Percentiles rank a stretch among this genome's conserved stretches.
These are phyloP conservation scores for Scutellaria minor DNA, from an alignment of 257 asterid genomes.

Conservation along the genomic window DNA sequence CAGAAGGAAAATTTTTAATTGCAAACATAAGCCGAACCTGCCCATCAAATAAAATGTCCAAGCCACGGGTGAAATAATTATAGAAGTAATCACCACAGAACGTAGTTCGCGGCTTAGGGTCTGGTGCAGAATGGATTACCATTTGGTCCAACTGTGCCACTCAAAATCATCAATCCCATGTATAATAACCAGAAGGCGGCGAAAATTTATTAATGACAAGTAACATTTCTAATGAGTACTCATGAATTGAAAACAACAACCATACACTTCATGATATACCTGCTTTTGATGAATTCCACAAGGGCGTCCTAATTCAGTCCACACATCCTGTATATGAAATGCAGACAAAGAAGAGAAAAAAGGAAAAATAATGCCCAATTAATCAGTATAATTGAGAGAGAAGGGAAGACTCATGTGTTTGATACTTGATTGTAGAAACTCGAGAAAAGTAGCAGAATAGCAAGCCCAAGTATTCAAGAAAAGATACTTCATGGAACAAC, in stretches of 20 bases:
- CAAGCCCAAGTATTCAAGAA: slow-evolving; percentile 4
- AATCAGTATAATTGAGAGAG: slow-evolving; percentile 2
- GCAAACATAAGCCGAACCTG: slow-evolving; percentile 51
- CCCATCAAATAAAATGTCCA: slow-evolving; percentile 82
- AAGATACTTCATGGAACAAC: background rate
- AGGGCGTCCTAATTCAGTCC: slow-evolving; percentile 91
- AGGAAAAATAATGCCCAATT: slow-evolving; percentile 11
- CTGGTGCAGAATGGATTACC: slow-evolving; percentile 89
- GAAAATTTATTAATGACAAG: background rate
- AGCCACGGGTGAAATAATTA: slow-evolving; percentile 77
- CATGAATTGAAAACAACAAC: slow-evolving; percentile 17
- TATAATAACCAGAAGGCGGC: slow-evolving; percentile 20
- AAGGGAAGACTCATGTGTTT: slow-evolving; percentile 5
- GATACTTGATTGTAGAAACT: slow-evolving; percentile 1
- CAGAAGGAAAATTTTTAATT: background rate
- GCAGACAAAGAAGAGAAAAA: slow-evolving; percentile 15
- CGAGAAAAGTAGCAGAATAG: background rate
- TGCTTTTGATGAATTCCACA: slow-evolving; percentile 73
- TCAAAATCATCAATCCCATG: slow-evolving; percentile 32
- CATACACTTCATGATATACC: slow-evolving; percentile 30
- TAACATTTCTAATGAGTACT: background rate
- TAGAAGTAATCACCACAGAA: slow-evolving; percentile 90
- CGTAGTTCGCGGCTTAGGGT: slow-evolving; percentile 77
- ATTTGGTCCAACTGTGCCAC: slow-evolving; percentile 77
- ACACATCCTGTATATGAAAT: slow-evolving; percentile 64